Conservation (phyloP, 2,329 filamentous ascomycete genomes). For the Ophiostoma piceae region DNA sequence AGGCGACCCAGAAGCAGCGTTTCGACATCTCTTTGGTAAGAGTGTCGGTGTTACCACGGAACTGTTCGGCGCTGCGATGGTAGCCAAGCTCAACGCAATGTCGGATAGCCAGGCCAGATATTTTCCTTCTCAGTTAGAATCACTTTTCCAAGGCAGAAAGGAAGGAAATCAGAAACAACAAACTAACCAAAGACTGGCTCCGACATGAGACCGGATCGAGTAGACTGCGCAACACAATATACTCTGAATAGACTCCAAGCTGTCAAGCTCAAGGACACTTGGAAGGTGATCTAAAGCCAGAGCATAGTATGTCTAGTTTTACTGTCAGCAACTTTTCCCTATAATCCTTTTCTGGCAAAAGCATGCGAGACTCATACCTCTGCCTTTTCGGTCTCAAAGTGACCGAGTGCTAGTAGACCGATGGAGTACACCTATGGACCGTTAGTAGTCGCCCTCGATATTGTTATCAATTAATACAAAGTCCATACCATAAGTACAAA, state of each 20-base stretch:
- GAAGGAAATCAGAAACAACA: too few relatives aligned
- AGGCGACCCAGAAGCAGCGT: constrained; percentile 32
- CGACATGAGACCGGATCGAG: constrained; percentile 13
- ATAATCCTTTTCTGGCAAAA: background rate
- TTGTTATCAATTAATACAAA: background rate
- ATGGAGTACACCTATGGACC: background rate
- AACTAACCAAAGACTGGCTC: constrained; percentile 9
- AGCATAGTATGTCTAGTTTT: constrained; percentile 1
- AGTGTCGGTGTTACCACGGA: constrained; percentile 1
- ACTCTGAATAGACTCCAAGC: constrained; percentile 14
- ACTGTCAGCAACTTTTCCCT: background rate
- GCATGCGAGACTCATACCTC: background rate
- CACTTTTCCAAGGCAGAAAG: too few relatives aligned
- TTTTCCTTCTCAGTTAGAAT: background rate
- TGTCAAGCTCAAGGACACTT: constrained; percentile 13
- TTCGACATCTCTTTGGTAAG: constrained; percentile 30
- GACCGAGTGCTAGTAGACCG: background rate
- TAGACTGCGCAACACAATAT: constrained; percentile 17
- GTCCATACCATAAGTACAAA: background rate
- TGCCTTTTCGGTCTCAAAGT: background rate
- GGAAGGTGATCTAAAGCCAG: constrained; percentile 14
- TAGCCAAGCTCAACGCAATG: constrained; percentile 15
- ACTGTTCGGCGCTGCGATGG: constrained; percentile 15
- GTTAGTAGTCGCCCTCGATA: too few relatives aligned
- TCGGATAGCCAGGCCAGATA: constrained; percentile 12